Base-by-base conservation (phyloP, 2,329 filamentous ascomycete genomes). In the Samsoniella hepiali region DNA sequence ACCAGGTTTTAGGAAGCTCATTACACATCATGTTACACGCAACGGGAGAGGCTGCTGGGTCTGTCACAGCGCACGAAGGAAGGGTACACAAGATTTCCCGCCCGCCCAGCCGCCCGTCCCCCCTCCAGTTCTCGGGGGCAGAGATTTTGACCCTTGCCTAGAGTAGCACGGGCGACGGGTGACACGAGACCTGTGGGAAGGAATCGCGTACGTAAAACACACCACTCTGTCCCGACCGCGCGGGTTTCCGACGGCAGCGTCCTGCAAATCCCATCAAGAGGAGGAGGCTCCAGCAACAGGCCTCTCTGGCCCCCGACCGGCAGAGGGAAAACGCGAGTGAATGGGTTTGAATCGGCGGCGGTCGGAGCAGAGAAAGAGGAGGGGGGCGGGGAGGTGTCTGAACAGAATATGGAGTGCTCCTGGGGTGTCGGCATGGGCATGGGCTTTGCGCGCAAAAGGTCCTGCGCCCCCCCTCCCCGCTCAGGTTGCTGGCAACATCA, bases 221-320 rank as follows among this genome's bases (percentile, higher is more conserved):
- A 22, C 10, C 7, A 31, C 32, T 51, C 47, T 29, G 27, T 47
- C 53, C 60, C 60, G 60, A 44, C 42, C 50, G 34, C 7, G 15
- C 27, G 60, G 60, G 40, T 44, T 62, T 62, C 32, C 60, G 51
- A 62, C 60, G 60, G 60, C 29, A 40, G 42, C 59, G 10, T 50
- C 22, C n/a, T 44, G 47, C 17, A 22, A 62, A 36, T 42, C 32
- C 15, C 17, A 47, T 34, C 31, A 44, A 40, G 36, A 40, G 47
- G 47, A 15, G n/a, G 13, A 36, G 32, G 32, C 27, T 61, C 40
- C 36, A 7, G 34, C 34, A 53, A 32, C 31, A 55, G 22, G 22
- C 22, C 22, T 22, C 22, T 22, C 22, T 22, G 22, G 22, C 22
- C 22, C 22, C 22, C 22, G 22, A 22, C 22, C 22, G 22, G 22